Percentiles rank a stretch among this genome's conserved stretches.
These are phyloP conservation scores for Bombardia bombarda DNA, from an alignment of 495 filamentous ascomycete species.

Conservation along the genomic window DNA sequence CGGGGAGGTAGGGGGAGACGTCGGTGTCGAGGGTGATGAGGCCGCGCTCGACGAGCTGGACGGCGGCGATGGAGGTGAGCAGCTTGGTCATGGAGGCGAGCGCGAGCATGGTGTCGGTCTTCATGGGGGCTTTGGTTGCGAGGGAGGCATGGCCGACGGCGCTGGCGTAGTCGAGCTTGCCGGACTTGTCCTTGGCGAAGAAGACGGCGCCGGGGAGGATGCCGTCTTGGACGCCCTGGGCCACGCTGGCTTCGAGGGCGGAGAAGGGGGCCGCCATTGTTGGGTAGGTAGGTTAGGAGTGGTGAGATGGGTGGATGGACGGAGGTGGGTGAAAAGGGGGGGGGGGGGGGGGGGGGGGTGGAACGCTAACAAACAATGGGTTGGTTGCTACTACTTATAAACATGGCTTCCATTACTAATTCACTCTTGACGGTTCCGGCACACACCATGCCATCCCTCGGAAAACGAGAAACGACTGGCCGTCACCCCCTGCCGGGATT, in stretches of 20 bases:
- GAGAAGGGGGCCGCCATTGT: constrained; percentile 1
- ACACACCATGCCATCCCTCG: too few species aligned
- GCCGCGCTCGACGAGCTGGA: constrained; percentile 31
- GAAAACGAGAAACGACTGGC: too few species aligned
- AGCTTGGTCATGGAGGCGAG: constrained; percentile 31
- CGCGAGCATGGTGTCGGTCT: constrained; percentile 18
- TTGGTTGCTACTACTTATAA: too few species aligned
- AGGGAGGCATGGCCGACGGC: constrained; percentile 12
- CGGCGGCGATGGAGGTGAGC: constrained; percentile 20
- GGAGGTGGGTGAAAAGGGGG: too few species aligned
- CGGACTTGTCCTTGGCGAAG: constrained; percentile 18
- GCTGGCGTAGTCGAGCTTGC: constrained; percentile 19
- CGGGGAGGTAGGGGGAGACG: constrained; percentile 20
- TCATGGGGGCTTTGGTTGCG: constrained; percentile 2
- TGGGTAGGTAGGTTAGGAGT: too few species aligned
- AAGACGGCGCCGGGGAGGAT: constrained; percentile 18
- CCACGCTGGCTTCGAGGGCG: constrained; percentile 14
- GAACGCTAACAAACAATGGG: too few species aligned
- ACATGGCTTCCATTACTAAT: too few species aligned
- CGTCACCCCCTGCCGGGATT: too few species aligned
- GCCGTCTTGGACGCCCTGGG: constrained; percentile 14
- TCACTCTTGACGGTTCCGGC: too few species aligned
- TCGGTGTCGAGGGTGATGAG: constrained; percentile 27
- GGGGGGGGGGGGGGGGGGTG: too few species aligned
- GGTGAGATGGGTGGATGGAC: too few species aligned